Evolutionary conservation across 2,329 filamentous ascomycete species (phyloP).

Genomic region (Boeremia exigua): DNA sequence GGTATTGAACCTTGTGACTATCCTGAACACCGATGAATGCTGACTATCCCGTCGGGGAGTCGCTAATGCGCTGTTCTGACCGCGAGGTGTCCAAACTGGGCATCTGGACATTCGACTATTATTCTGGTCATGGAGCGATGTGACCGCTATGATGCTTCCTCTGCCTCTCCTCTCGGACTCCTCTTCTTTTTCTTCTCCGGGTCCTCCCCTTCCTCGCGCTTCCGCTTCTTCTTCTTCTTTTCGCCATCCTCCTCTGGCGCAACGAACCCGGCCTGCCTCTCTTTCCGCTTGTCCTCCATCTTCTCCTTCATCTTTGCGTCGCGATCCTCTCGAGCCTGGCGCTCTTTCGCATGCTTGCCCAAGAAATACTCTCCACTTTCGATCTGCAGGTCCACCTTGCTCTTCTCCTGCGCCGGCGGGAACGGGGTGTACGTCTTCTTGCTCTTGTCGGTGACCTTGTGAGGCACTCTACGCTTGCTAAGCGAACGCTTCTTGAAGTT

Average conservation of each 20-base stretch:
- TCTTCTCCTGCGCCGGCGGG: constrained; percentile 96
- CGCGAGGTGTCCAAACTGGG: background rate
- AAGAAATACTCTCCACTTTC: constrained; percentile 98
- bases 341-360: constrained; percentile 88
- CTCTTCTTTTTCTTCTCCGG: constrained; percentile 47
- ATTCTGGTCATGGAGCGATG: background rate
- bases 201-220: constrained; percentile 55
- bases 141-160: constrained; percentile 19
- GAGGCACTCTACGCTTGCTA: constrained; percentile 80
- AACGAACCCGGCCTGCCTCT: constrained; percentile 84
- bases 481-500: constrained; percentile 96
- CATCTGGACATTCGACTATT: too few species aligned
- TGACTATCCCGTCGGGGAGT: constrained; percentile 5
- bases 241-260: constrained; percentile 77
- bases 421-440: constrained; percentile 98
- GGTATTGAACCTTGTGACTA: constrained; percentile 29
- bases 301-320: constrained; percentile 85
- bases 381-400: constrained; percentile 97
- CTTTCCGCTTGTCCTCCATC: constrained; percentile 85
- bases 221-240: constrained; percentile 57
- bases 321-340: constrained; percentile 77
- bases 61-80: background rate
- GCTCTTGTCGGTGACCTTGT: constrained; percentile 87
- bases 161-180: constrained; percentile 34
- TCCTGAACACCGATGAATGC: constrained; percentile 36